Evolutionary conservation across 2,329 filamentous ascomycete genomes (phyloP).

Genomic region (Chrysosphaeria jannelii): DNA sequence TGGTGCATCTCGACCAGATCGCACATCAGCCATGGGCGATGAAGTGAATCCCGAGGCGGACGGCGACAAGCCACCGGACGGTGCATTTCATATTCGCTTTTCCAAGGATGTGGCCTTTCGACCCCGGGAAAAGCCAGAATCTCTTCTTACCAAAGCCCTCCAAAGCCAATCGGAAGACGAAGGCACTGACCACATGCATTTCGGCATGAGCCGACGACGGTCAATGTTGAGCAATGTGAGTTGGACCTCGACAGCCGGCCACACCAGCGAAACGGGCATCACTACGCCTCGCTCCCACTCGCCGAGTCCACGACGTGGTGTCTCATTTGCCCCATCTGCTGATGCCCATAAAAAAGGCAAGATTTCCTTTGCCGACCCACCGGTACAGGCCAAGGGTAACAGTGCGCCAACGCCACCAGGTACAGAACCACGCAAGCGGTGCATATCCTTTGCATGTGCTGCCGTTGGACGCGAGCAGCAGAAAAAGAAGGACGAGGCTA

Average conservation of each 20-base stretch:
- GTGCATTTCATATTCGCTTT: conserved; percentile 9
- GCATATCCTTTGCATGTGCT: conserved; percentile 52
- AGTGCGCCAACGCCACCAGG: not conserved
- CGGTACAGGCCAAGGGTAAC: conserved; percentile 3
- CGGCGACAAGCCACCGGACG: conserved; percentile 65
- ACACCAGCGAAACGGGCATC: conserved; percentile 81
- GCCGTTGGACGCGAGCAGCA: too few species aligned
- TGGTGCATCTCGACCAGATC: too few species aligned
- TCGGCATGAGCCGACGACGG: conserved; percentile 15
- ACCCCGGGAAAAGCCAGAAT: conserved; percentile 32
- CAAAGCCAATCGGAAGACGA: conserved; percentile 33
- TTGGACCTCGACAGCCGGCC: conserved; percentile 54
- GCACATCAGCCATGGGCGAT: conserved; percentile 11
- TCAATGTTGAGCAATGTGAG: conserved; percentile 60
- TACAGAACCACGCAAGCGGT: conserved; percentile 18
- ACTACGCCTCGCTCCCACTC: conserved; percentile 70
- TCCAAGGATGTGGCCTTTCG: conserved; percentile 17
- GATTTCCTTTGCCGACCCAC: conserved; percentile 54
- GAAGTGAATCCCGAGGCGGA: conserved; percentile 39
- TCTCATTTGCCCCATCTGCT: conserved; percentile 5
- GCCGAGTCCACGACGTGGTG: conserved; percentile 41
- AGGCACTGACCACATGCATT: conserved; percentile 10
- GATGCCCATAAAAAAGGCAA: conserved; percentile 43
- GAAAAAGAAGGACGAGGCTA: too few species aligned
- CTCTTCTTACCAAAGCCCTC: conserved; percentile 65